Base-by-base conservation (phyloP, 2,329 filamentous ascomycete species). In the Apiospora arundinis region DNA sequence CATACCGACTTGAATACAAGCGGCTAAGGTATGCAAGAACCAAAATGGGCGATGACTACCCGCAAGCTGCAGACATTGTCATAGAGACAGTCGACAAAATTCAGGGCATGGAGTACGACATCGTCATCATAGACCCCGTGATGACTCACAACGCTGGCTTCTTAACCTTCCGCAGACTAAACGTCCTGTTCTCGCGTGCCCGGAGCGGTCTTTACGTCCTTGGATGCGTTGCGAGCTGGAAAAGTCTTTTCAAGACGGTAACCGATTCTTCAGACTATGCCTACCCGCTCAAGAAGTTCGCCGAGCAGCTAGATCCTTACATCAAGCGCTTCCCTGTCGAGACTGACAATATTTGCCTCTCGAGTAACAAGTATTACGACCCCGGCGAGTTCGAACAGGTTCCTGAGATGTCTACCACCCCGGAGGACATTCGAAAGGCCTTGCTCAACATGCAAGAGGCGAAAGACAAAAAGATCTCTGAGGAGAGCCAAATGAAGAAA, bases 131-230 rank as follows among this genome's bases (percentile, higher is more conserved):
- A 1, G 69, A 70, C 44, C 52, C 56, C 2, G 69, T 70, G 18
- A 28, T 49, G 2, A 37, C 21, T 9, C 9, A 2, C 18, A 66
- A 28, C 4, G 16, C 42, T 4, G 60, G 69, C n/a, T 70, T 67
- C n/a, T 18, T 70, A 1, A n/a, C 46, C 23, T 40, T 21, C 11
- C 18, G 40, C 2, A 42, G 56, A 8, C 69, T 67, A 2, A 70
- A 70, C 7, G 69, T 70, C 14, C 2, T 70, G 28, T 67, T 70
- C 16, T 70, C 69, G 9, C 60, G 69, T 9, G 69, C 69, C n/a
- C 65, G 65, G 21, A 4, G 25, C 37, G 65, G 40, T 12, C n/a
- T 67, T 0, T 67, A 67, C n/a, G 65, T 67, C 3, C 12, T 67
- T 1, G 65, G 37, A 1, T 23, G 16, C 12, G 9, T 1, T 9